phyloP scores from a whole-genome alignment of 441 rosid species.

The Populus trichocarpa region DNA sequence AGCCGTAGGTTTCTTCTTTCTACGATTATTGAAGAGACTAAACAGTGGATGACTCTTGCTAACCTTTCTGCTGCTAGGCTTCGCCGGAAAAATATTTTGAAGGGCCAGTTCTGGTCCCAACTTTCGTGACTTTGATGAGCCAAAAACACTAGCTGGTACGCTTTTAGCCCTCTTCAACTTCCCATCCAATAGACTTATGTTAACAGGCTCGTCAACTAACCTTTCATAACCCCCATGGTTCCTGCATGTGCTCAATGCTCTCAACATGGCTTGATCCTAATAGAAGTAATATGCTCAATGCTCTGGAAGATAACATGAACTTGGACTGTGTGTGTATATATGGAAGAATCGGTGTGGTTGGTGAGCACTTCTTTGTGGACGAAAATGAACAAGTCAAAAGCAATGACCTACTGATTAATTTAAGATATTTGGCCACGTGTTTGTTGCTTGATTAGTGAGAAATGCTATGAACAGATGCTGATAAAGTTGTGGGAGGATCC shows the following conservation, averaged over 20 bases:
- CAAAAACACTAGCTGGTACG: constrained; percentile 35
- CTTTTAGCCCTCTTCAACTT: constrained; percentile 39
- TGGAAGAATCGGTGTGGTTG: not conserved
- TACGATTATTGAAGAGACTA: constrained; percentile 44
- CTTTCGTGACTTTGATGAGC: constrained; percentile 21
- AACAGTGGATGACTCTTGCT: constrained; percentile 54
- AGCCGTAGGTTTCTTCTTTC: constrained; percentile 67
- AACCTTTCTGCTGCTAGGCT: constrained; percentile 28
- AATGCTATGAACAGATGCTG: not conserved
- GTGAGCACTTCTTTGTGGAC: not conserved
- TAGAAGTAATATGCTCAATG: not conserved
- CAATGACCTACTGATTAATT: not conserved
- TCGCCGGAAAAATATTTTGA: constrained; percentile 21
- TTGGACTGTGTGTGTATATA: not conserved
- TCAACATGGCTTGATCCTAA: constrained; percentile 45
- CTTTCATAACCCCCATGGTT: constrained; percentile 45
- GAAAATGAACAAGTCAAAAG: not conserved
- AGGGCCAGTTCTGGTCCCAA: not conserved
- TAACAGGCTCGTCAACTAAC: constrained; percentile 33
- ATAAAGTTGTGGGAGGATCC: not conserved
- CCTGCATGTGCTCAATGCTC: constrained; percentile 64
- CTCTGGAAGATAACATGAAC: not conserved
- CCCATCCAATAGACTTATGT: constrained; percentile 25
- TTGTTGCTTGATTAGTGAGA: not conserved
- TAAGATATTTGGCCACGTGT: not conserved